Percentiles rank a stretch among this genome's conserved stretches.
Evolutionary conservation across 1,284 basidiomycete species (phyloP).

Genomic region (Apiotrichum porosum): DNA sequence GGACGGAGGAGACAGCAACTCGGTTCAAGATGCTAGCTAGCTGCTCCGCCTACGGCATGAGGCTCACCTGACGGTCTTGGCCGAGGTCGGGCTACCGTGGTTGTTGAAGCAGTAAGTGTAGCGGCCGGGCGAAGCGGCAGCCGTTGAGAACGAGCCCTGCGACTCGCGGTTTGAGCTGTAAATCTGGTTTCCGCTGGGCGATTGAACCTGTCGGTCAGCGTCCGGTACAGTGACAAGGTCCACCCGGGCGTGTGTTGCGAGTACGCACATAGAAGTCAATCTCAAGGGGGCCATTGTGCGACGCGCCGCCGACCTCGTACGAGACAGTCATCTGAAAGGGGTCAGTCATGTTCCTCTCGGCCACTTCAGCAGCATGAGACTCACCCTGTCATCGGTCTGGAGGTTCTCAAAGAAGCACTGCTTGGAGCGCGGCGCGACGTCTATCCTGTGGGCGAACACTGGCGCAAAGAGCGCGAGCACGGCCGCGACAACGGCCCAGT

Average conservation of each 20-base stretch:
- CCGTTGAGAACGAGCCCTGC: slow-evolving; percentile 83
- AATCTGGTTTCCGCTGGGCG: slow-evolving; percentile 65
- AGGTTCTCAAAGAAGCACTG: slow-evolving; percentile 99
- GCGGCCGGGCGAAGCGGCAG: slow-evolving; percentile 77
- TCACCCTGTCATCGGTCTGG: slow-evolving; percentile 86
- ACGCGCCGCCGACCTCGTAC: slow-evolving; percentile 77
- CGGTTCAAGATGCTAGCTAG: neutral
- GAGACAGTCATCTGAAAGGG: slow-evolving; percentile 88
- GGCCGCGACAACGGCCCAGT: slow-evolving; percentile 12
- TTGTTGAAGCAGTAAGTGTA: slow-evolving; percentile 98
- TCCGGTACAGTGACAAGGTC: too few relatives aligned
- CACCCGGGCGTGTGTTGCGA: too few relatives aligned
- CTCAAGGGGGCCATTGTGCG: slow-evolving; percentile 87
- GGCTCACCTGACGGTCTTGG: slow-evolving; percentile 85
- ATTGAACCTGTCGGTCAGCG: slow-evolving; percentile 64
- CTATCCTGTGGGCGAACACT: slow-evolving; percentile 52
- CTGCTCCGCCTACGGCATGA: too few relatives aligned
- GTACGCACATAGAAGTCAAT: slow-evolving; percentile 90
- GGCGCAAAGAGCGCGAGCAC: slow-evolving; percentile 23
- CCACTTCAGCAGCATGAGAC: neutral
- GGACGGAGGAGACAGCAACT: too few relatives aligned
- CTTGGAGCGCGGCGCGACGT: slow-evolving; percentile 68
- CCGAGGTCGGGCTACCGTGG: slow-evolving; percentile 88
- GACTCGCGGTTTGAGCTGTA: slow-evolving; percentile 78
- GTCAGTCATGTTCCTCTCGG: neutral